Evolutionary conservation across 2,329 filamentous ascomycete genomes (phyloP), one percentile per base, ranked within the genome.

Genomic region (Trichoderma asperellum): DNA sequence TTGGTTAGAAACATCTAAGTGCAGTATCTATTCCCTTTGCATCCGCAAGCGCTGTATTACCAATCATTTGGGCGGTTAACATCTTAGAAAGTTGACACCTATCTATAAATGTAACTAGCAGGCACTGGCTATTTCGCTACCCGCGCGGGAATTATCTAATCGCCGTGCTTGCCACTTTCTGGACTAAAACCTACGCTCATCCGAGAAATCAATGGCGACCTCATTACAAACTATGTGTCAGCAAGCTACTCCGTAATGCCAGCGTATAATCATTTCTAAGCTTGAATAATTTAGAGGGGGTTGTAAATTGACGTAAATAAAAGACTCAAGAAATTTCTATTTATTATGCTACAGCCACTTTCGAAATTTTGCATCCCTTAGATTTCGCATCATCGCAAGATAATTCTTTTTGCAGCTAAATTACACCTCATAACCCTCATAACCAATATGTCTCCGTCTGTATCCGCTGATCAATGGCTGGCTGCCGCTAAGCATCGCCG

Each of bases 401-500:
- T 37, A 16, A 14, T 2, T 47, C 43, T 47, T 47, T 21, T 21
- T n/a, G 21, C n/a, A 47, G 18, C 18, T 12, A 47, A n/a, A 10
- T 47, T 47, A 53, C 21, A 29, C 11, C 21, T 3, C 21, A 21
- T 32, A 8, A 24, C 12, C 11, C 21, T 3, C 21, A 21, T 32
- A 8, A 24, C 12, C 56, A 34, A 21, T 32, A 58, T 58, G 56
- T 58, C 56, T 35, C 11, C 83, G 73, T 79, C 79, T 74, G 58
- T 78, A 70, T 79, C 79, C 73, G 79, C 85, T 76, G 79, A 83
- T 71, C 69, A 83, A 72, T 84, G 92, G 82, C 80, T 93, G 78
- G 83, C 89, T 71, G 86, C 88, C 77, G 79, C 91, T 84, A 87
- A 88, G 83, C 79, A 82, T 78, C 91, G 92, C 78, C 91, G 92